Evolutionary conservation across 2,329 filamentous ascomycete species (phyloP).

Genomic region (Cercospora citrullina): DNA sequence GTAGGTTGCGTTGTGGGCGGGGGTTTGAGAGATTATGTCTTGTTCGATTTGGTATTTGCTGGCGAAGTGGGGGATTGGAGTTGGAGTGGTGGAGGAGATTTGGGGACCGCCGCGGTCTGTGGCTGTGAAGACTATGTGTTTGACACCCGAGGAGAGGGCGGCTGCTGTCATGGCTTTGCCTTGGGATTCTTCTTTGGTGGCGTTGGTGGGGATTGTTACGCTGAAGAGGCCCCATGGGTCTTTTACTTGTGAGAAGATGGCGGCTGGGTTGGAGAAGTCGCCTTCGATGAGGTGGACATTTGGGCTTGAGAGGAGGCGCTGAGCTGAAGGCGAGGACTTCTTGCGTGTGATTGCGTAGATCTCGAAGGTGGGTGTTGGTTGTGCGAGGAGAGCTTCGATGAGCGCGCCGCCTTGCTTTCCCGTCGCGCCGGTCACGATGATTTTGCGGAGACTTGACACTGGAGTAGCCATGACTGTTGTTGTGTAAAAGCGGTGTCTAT

Average conservation of each 20-base stretch:
- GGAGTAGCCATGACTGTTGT: constrained; percentile 8
- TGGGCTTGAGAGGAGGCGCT: constrained; percentile 48
- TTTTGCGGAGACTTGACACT: constrained; percentile 17
- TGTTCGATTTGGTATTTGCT: constrained; percentile 62
- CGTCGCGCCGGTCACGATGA: constrained; percentile 49
- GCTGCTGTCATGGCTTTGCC: constrained; percentile 61
- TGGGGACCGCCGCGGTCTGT: constrained; percentile 58
- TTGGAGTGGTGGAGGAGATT: constrained; percentile 54
- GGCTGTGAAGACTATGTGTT: constrained; percentile 61
- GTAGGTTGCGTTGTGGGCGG: constrained; percentile 52
- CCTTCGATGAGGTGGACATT: constrained; percentile 59
- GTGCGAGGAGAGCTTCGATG: constrained; percentile 44
- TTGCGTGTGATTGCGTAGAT: constrained; percentile 64
- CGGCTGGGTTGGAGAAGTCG: constrained; percentile 54
- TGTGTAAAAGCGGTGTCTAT: neutral
- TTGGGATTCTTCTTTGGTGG: constrained; percentile 53
- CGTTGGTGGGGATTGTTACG: constrained; percentile 28
- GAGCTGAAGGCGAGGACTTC: constrained; percentile 51
- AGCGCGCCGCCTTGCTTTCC: constrained; percentile 51
- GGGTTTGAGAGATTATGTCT: constrained; percentile 53
- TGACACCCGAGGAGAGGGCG: constrained; percentile 56
- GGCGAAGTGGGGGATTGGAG: constrained; percentile 62
- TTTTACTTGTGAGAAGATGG: constrained; percentile 49
- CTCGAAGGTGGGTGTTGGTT: constrained; percentile 36
- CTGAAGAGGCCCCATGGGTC: constrained; percentile 35